phyloP scores from a whole-genome alignment of 2,329 filamentous ascomycete genomes.

The Metarhizium brunneum region DNA sequence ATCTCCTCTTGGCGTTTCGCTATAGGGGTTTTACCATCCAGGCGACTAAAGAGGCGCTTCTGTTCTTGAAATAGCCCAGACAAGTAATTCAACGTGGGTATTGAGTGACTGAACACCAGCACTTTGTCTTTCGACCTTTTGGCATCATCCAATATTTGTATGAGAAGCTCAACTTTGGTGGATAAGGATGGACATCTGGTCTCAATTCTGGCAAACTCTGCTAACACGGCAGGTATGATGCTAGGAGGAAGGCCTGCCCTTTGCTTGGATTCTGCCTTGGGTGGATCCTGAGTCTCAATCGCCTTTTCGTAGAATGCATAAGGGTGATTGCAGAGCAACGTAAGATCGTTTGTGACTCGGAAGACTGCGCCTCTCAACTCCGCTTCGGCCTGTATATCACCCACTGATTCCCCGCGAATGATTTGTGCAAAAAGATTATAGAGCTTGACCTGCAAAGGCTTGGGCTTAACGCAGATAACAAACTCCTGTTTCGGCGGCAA shows the following conservation, averaged over 20 bases:
- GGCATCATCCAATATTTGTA: slow-evolving; percentile 59
- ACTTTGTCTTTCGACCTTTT: slow-evolving; percentile 58
- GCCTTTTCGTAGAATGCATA: slow-evolving; percentile 31
- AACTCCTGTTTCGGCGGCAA: slow-evolving; percentile 75
- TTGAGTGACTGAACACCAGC: slow-evolving; percentile 69
- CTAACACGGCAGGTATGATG: slow-evolving; percentile 20
- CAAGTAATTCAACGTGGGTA: slow-evolving; percentile 62
- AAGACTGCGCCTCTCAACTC: slow-evolving; percentile 20
- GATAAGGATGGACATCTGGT: slow-evolving; percentile 43
- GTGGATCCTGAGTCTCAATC: slow-evolving; percentile 1
- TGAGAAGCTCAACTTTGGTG: slow-evolving; percentile 58
- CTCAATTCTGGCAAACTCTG: slow-evolving; percentile 28
- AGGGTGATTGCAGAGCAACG: slow-evolving; percentile 44
- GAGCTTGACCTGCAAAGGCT: slow-evolving; percentile 49
- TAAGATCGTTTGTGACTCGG: slow-evolving; percentile 28
- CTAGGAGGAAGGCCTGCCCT: slow-evolving; percentile 14
- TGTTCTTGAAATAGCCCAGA: slow-evolving; percentile 43
- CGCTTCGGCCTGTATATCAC: neutral
- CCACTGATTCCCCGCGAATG: slow-evolving; percentile 3
- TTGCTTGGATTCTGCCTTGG: slow-evolving; percentile 5
- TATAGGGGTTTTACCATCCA: slow-evolving; percentile 59
- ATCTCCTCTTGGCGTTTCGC: slow-evolving; percentile 50
- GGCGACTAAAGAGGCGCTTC: slow-evolving; percentile 40
- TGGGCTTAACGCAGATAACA: slow-evolving; percentile 65
- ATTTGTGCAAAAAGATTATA: slow-evolving; percentile 44